These are phyloP conservation scores for Russula brevipes DNA, from an alignment of 768 basidiomycete species.

Conservation along the genomic window DNA sequence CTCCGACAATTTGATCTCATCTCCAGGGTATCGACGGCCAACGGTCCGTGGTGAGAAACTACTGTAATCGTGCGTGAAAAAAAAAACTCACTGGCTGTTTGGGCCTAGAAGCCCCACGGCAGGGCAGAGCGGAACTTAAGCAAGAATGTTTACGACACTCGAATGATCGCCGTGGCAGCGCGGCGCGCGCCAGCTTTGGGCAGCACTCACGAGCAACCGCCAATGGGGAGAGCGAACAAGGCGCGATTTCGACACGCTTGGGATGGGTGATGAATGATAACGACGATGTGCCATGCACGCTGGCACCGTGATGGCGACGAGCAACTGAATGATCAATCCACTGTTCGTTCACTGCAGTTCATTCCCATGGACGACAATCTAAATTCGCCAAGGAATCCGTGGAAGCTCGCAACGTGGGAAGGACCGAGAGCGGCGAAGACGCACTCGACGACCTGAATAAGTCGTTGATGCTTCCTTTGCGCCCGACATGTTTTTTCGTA, in stretches of 20 bases:
- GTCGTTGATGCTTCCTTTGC: background rate
- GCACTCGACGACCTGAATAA: background rate
- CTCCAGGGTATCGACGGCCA: no score
- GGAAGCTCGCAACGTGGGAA: conserved; percentile 10
- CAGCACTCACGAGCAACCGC: background rate
- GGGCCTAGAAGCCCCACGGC: conserved; percentile 14
- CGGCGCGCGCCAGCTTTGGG: background rate
- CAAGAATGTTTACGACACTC: conserved; percentile 11
- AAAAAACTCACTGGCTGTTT: background rate
- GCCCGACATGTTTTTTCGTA: background rate
- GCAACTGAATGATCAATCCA: background rate
- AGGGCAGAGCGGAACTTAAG: conserved; percentile 12
- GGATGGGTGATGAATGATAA: no score
- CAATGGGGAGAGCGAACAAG: background rate
- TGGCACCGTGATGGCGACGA: background rate
- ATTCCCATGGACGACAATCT: conserved; percentile 15
- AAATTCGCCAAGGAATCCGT: background rate
- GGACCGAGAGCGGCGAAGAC: conserved; percentile 7
- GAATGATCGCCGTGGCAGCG: conserved; percentile 20
- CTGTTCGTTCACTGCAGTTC: no score
- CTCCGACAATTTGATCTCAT: background rate
- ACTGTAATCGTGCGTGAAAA: background rate
- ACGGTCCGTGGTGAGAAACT: no score
- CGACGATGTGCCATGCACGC: conserved; percentile 10
- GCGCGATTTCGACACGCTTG: background rate